Evolutionary conservation across 208 protist genomes (phyloP), one percentile per base, ranked within the genome.

Genomic region (Entamoeba moshkovskii): DNA sequence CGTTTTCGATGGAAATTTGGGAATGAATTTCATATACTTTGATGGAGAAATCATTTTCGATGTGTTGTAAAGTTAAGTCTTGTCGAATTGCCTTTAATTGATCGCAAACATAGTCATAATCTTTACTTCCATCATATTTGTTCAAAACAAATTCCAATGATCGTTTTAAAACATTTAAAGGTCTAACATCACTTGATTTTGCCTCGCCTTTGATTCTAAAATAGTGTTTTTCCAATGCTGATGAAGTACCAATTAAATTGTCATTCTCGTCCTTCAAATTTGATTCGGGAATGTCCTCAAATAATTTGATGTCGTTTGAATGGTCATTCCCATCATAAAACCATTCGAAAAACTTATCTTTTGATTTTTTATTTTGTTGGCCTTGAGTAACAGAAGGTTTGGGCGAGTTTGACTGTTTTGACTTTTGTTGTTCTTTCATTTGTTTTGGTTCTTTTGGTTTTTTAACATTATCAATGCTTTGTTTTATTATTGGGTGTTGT

Each of bases 41-140:
- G 25, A 93, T n/a, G 22, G 93, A 92, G 45, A 93, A 93, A 25
- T 93, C 45, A 52, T 93, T 52, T 52, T 48, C 59, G 45, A 93
- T 93, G 13, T 49, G 44, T 52, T 93, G 93, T 22, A 93, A 66
- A 45, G 45, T 45, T 13, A 93, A n/a, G 46, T 93, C 93, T 93
- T 93, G 93, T 45, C 93, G 5, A 48, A 93, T 93, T 33, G 45
- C 66, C 48, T 93, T 93, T 49, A 93, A 48, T 52, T 93, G 93
- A 46, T 93, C 93, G 13, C 93, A 93, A 52, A 45, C 13, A 93
- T 93, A 93, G 25, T 93, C 93, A 93, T 93, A 93, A 47, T 93
- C 3, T 2, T 48, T 45, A 93, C 22, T 45, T 52, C 25, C 15
- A 8, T 93, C 48, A 45, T 45, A 93, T 22, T 48, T 45, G 8